A percentile compares a stretch with the other conserved stretches of the same genome.
phyloP scores from a whole-genome alignment of 2,329 filamentous ascomycete species.

The Ilyonectria sp. region DNA sequence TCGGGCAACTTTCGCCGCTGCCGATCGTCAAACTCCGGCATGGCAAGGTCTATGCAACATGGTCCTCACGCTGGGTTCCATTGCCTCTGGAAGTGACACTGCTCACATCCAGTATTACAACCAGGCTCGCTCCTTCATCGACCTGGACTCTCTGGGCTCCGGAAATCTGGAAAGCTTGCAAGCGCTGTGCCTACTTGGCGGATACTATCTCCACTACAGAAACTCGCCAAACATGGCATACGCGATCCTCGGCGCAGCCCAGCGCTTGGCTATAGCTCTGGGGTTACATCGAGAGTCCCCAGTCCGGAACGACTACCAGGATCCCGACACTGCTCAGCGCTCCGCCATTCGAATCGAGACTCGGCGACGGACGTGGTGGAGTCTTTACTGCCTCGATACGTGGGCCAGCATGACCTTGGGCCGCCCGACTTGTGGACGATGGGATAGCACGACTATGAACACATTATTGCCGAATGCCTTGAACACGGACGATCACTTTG shows the following conservation, averaged over 20 bases:
- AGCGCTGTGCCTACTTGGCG: slow-evolving; percentile 79
- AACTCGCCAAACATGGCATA: slow-evolving; percentile 85
- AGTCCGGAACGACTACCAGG: slow-evolving; percentile 28
- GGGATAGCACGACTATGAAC: slow-evolving; percentile 52
- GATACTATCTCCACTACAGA: slow-evolving; percentile 84
- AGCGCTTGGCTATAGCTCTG: slow-evolving; percentile 82
- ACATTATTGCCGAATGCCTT: slow-evolving; percentile 43
- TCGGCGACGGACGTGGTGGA: slow-evolving; percentile 80
- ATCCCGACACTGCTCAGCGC: slow-evolving; percentile 63
- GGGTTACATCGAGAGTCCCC: slow-evolving; percentile 76
- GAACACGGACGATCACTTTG: slow-evolving; percentile 44
- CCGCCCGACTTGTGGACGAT: slow-evolving; percentile 62
- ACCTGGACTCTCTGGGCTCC: slow-evolving; percentile 68
- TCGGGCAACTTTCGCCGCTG: slow-evolving; percentile 67
- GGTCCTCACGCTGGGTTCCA: slow-evolving; percentile 73
- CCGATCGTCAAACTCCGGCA: slow-evolving; percentile 67
- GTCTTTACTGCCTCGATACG: slow-evolving; percentile 78
- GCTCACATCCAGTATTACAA: slow-evolving; percentile 71
- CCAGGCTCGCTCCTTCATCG: slow-evolving; percentile 67
- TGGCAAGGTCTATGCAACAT: slow-evolving; percentile 76
- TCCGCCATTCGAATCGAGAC: slow-evolving; percentile 61
- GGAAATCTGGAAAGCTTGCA: slow-evolving; percentile 83
- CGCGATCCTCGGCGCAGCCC: slow-evolving; percentile 78
- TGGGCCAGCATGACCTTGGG: slow-evolving; percentile 81
- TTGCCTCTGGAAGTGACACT: slow-evolving; percentile 70